These are phyloP conservation scores for Coemansia sp. DNA, from an alignment of 192 early-diverging fungal genomes.

Conservation along the genomic window DNA sequence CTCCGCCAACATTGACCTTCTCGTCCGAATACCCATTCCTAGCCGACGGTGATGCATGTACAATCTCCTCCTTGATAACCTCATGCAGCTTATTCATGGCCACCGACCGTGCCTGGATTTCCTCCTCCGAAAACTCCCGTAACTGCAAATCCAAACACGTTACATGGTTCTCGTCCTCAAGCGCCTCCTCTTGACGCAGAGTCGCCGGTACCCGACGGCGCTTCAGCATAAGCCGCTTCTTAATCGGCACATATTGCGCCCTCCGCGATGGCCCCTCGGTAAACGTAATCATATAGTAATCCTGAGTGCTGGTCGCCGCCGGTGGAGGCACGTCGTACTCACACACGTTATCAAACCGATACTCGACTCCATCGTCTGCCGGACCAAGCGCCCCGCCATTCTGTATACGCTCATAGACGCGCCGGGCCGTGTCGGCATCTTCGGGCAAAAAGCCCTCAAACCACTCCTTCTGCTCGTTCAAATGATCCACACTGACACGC, in stretches of 20 bases:
- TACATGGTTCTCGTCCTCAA: slow-evolving; percentile 22
- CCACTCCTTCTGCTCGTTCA: slow-evolving; percentile 46
- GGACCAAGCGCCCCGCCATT: not conserved
- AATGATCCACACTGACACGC: slow-evolving; percentile 21
- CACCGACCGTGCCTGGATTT: slow-evolving; percentile 26
- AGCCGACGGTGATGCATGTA: slow-evolving; percentile 5
- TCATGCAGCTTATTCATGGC: slow-evolving; percentile 21
- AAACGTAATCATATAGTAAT: slow-evolving; percentile 33
- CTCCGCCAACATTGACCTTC: slow-evolving; percentile 28
- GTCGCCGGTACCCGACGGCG: slow-evolving; percentile 19
- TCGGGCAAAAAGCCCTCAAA: slow-evolving; percentile 42
- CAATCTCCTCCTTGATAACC: slow-evolving; percentile 22
- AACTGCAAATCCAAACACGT: slow-evolving; percentile 34
- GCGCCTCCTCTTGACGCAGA: slow-evolving; percentile 7
- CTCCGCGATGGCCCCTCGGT: not conserved
- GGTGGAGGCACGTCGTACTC: slow-evolving; percentile 37
- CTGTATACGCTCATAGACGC: slow-evolving; percentile 11
- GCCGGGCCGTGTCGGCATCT: slow-evolving; percentile 14
- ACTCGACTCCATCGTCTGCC: slow-evolving; percentile 22
- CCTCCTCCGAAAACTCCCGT: slow-evolving; percentile 37
- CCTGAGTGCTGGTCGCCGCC: slow-evolving; percentile 17
- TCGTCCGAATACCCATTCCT: slow-evolving; percentile 14
- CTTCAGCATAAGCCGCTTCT: slow-evolving; percentile 29
- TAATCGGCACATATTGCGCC: slow-evolving; percentile 33
- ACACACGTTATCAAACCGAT: slow-evolving; percentile 28